Conservation (phyloP, 495 filamentous ascomycete species). For the Hypoxylon lienhwacheense region DNA sequence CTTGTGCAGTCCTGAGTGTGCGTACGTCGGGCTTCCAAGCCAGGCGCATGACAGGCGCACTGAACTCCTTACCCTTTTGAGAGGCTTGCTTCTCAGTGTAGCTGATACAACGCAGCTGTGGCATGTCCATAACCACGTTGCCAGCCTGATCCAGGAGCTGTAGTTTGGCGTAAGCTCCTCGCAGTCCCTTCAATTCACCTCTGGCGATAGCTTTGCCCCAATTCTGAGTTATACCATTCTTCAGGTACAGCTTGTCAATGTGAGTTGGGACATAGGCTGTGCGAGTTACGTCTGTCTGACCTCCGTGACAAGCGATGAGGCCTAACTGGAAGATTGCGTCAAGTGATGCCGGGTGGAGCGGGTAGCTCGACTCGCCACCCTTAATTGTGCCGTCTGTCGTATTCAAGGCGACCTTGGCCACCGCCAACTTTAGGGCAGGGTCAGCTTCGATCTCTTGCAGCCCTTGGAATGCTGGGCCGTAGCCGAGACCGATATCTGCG, state of each 20-base stretch:
- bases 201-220: conserved; percentile 6
- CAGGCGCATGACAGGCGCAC: conserved; percentile 7
- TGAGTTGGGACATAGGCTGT: conserved; percentile 13
- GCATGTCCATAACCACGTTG: not conserved
- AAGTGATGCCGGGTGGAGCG: conserved; percentile 46
- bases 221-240: conserved; percentile 22
- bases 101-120: not conserved
- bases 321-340: conserved; percentile 33
- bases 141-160: not conserved
- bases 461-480: conserved; percentile 31
- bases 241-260: conserved; percentile 4
- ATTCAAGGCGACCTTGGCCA: conserved; percentile 32
- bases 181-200: conserved; percentile 5
- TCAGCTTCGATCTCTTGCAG: conserved; percentile 19
- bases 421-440: not conserved
- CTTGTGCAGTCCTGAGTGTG: not conserved
- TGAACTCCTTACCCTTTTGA: not conserved
- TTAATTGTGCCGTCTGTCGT: conserved; percentile 30
- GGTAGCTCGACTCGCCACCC: conserved; percentile 34
- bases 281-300: not conserved
- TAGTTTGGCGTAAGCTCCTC: conserved; percentile 8
- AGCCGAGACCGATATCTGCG: conserved; percentile 27
- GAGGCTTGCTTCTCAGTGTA: conserved; percentile 1
- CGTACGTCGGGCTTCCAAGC: conserved; percentile 29
- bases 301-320: conserved; percentile 30